phyloP scores from a whole-genome alignment of 257 asterid genomes.

The Solanum infundibuliforme region DNA sequence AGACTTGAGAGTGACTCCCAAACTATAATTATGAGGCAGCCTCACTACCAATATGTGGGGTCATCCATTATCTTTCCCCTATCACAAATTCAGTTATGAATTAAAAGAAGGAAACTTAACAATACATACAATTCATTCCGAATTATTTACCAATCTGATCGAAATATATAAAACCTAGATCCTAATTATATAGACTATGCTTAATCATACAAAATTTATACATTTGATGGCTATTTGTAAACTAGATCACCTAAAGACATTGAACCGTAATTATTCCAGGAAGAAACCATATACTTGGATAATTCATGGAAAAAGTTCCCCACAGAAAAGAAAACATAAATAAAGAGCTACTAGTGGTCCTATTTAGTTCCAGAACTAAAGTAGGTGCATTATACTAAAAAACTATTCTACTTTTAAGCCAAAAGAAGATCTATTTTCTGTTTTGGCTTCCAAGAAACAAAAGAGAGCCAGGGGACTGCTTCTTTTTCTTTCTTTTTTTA shows the following conservation, averaged over 20 bases:
- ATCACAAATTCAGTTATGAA: background rate
- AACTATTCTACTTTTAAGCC: background rate
- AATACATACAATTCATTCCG: background rate
- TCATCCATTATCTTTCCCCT: background rate
- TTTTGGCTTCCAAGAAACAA: background rate
- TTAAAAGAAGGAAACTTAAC: background rate
- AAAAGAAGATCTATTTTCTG: background rate
- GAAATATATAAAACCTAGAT: background rate
- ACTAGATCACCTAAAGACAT: background rate
- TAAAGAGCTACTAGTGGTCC: background rate
- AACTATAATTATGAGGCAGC: background rate
- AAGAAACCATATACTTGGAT: background rate
- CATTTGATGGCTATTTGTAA: background rate
- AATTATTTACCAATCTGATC: background rate
- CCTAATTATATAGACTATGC: background rate
- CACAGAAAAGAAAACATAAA: background rate
- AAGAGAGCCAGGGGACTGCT: background rate
- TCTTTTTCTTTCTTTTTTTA: background rate
- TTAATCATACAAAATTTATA: background rate
- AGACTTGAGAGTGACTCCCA: background rate
- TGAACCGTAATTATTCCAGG: background rate
- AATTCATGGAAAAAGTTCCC: background rate
- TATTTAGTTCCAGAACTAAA: background rate
- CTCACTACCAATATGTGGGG: background rate
- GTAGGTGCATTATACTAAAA: background rate